phyloP scores from a whole-genome alignment of 2,329 filamentous ascomycete genomes.

The Colletotrichum tabaci region DNA sequence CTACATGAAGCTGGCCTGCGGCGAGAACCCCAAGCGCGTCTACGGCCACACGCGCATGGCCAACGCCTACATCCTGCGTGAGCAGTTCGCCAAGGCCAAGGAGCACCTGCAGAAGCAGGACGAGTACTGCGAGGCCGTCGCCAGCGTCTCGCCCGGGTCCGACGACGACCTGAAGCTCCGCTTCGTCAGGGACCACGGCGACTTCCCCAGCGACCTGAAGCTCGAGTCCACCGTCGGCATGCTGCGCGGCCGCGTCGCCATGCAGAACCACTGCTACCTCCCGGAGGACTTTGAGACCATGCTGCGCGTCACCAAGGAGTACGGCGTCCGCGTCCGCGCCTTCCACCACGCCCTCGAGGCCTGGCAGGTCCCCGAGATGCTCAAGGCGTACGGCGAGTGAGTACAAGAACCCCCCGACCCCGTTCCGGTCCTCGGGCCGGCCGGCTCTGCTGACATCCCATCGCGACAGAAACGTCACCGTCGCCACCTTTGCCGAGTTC shows the following conservation, averaged over 20 bases:
- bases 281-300: slow-evolving; percentile 60
- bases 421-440: too few relatives aligned
- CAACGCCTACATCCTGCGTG: slow-evolving; percentile 56
- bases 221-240: slow-evolving; percentile 58
- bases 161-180: slow-evolving; percentile 46
- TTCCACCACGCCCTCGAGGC: slow-evolving; percentile 59
- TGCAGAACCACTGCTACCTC: slow-evolving; percentile 63
- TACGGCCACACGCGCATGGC: slow-evolving; percentile 59
- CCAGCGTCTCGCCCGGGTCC: slow-evolving; percentile 43
- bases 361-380: slow-evolving; percentile 57
- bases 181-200: slow-evolving; percentile 36
- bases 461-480: slow-evolving; percentile 52
- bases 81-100: slow-evolving; percentile 56
- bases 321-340: slow-evolving; percentile 57
- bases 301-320: slow-evolving; percentile 58
- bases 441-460: slow-evolving; percentile 26
- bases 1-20: slow-evolving; percentile 64
- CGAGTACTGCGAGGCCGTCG: slow-evolving; percentile 46
- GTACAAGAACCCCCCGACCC: not conserved
- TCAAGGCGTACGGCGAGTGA: slow-evolving; percentile 53
- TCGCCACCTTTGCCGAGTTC: slow-evolving; percentile 60
- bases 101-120: slow-evolving; percentile 56
- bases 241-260: slow-evolving; percentile 56
- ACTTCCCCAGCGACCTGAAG: slow-evolving; percentile 54
- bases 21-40: slow-evolving; percentile 58